Evolutionary conservation across 164 flowering plant genomes (phyloP).

Genomic region (Liquidambar formosana): DNA sequence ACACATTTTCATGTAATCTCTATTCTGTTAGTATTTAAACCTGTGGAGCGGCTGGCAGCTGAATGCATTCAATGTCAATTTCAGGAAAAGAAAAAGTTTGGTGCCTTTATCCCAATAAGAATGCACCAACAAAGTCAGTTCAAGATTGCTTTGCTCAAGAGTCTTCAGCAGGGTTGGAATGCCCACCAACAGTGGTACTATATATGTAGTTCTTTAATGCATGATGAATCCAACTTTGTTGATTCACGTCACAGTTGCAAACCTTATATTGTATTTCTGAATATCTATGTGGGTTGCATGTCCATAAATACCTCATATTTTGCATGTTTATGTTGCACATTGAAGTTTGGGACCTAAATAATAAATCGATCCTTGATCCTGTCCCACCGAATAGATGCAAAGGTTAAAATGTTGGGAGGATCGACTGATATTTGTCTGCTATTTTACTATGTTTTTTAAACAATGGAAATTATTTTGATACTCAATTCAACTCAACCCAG

Average conservation of each 20-base stretch:
- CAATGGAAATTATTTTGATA: too few species aligned
- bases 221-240: neutral
- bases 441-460: too few species aligned
- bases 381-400: too few species aligned
- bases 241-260: neutral
- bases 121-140: conserved; percentile 56
- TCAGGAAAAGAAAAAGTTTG: conserved; percentile 78
- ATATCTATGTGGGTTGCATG: too few species aligned
- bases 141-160: conserved; percentile 41
- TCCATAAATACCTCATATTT: too few species aligned
- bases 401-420: too few species aligned
- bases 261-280: neutral
- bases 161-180: conserved; percentile 25
- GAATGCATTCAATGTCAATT: conserved; percentile 11
- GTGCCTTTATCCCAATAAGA: conserved; percentile 91
- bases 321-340: too few species aligned
- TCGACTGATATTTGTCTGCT: too few species aligned
- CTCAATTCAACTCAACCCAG: too few species aligned
- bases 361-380: too few species aligned
- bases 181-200: conserved; percentile 32
- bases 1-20: neutral
- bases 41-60: neutral
- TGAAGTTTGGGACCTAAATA: too few species aligned
- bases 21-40: neutral
- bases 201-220: neutral